Evolutionary conservation across 2,329 filamentous ascomycete genomes (phyloP), one percentile per base, ranked within the genome.

Genomic region (Sarocladium brachiariae): DNA sequence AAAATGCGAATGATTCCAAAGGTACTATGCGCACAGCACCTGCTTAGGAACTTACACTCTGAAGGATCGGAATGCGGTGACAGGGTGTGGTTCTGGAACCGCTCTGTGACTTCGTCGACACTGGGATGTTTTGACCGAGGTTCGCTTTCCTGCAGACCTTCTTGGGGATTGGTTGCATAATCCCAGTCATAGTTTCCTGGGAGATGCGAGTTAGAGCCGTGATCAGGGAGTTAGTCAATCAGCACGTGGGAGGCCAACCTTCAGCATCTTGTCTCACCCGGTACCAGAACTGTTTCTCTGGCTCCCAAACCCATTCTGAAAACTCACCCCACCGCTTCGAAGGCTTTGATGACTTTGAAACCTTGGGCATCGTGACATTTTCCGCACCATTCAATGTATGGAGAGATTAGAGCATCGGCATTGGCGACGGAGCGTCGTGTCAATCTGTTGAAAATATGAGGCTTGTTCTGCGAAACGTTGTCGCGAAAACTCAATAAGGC

Each of bases 221-320:
- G 10, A n/a, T n/a, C n/a, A n/a, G n/a, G n/a, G n/a, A n/a, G n/a
- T n/a, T n/a, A n/a, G 21, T 16, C 21, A 19, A 6, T 24, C 21
- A n/a, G 21, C n/a, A 33, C 7, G 25, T 14, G 5, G n/a, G 27
- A 3, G 8, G 19, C 57, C 49, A 52, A 60, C 58, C 59, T 53
- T 59, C 51, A 21, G 51, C 46, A 51, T 61, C 59, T 53, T 59
- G 59, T 31, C 60, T 56, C 50, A 62, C 58, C 18, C 61, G 58
- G 52, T 59, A 61, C 45, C 55, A 56, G 9, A 54, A 45, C 21
- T 53, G 39, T 21, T 51, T 51, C 11, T 47, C 46, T 39, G 53
- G 53, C 50, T 61, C 58, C 51, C 53, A 56, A 35, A 50, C 55
- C 61, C 60, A 63, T 24, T 59, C 56, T 18, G 61, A 61, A 59